Evolutionary conservation across 1,139 yeast genomes (phyloP).

Genomic region (Hanseniaspora gamundiae): DNA sequence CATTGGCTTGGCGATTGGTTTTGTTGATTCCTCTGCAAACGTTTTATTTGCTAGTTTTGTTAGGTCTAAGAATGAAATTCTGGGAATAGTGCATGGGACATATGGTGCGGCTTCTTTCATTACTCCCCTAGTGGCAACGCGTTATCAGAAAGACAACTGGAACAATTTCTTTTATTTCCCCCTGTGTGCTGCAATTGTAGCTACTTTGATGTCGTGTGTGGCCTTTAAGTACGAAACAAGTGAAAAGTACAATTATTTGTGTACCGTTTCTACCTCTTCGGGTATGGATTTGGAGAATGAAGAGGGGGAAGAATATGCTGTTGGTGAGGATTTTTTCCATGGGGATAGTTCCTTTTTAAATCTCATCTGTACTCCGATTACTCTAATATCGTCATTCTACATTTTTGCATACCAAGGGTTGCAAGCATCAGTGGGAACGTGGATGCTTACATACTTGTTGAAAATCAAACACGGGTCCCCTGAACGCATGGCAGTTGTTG

Average conservation of each 20-base stretch:
- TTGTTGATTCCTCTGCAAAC: constrained; percentile 48
- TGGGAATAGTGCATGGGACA: constrained; percentile 57
- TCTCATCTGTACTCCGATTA: constrained; percentile 30
- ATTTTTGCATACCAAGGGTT: constrained; percentile 55
- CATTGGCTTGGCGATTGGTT: constrained; percentile 49
- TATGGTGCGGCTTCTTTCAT: constrained; percentile 61
- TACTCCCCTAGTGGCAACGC: constrained; percentile 45
- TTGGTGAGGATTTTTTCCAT: constrained; percentile 10
- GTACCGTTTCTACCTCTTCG: too few relatives aligned
- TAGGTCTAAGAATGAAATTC: constrained; percentile 43
- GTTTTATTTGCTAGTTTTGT: constrained; percentile 45
- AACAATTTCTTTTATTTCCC: constrained; percentile 21
- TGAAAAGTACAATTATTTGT: constrained; percentile 36
- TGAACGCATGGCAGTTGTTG: constrained; percentile 41
- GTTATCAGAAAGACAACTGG: constrained; percentile 28
- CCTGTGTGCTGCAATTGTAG: constrained; percentile 13
- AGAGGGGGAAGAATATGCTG: constrained; percentile 13
- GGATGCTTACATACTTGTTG: constrained; percentile 49
- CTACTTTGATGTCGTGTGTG: constrained; percentile 13
- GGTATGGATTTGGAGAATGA: constrained; percentile 13
- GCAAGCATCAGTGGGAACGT: constrained; percentile 57
- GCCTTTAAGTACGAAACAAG: constrained; percentile 44
- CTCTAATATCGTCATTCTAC: constrained; percentile 37
- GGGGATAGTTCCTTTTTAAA: constrained; percentile 20
- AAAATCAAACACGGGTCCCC: constrained; percentile 37